Evolutionary conservation across 106 monocot genomes (phyloP), one percentile per base, ranked within the genome.

Genomic region (Narthecium ossifragum): DNA sequence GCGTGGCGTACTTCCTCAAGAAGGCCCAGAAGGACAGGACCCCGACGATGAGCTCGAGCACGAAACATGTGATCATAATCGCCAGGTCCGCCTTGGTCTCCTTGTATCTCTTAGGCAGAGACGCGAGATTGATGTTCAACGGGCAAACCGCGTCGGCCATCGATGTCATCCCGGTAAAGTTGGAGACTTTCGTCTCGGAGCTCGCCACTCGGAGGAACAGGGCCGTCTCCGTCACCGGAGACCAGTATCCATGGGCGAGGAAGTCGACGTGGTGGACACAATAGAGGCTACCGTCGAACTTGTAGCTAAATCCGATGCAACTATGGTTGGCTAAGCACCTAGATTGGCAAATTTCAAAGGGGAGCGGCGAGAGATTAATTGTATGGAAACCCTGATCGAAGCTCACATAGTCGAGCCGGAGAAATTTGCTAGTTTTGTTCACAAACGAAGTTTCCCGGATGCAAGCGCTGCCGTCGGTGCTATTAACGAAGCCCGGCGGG

Each of bases 11-110:
- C 63, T 64, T 76, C 48, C 68, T 59, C 2, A 86, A 64, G 64
- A 92, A 83, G 0, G 82, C 91, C 77, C 82, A 77, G 59, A 92
- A 92, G 47, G 79, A 74, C 8, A 79, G 34, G 2, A 73, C 55
- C 0, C 86, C 86, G 6, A 71, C 76, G 2, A 83, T 51, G 9
- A 92, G 73, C 80, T 92, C 86, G 6, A 83, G 24, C 1, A 66
- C 47, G 57, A 92, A 80, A 25, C 82, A 41, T 0, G 65, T 46
- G 8, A 36, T 31, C 32, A 91, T 76, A 57, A 86, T 77, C 5
- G 77, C 47, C 10, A 73, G 36, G 55, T 92, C 78, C 24, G 67
- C 63, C 3, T 55, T 53, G 2, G 77, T 75, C 25, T 65, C 58
- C 36, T 50, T 63, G 1, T 26, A 25, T 28, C 72, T 69, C 28